A percentile compares a stretch with the other conserved stretches of the same genome.
Evolutionary conservation across 2,329 filamentous ascomycete genomes (phyloP).

Genomic region (Elsinoe batatas): DNA sequence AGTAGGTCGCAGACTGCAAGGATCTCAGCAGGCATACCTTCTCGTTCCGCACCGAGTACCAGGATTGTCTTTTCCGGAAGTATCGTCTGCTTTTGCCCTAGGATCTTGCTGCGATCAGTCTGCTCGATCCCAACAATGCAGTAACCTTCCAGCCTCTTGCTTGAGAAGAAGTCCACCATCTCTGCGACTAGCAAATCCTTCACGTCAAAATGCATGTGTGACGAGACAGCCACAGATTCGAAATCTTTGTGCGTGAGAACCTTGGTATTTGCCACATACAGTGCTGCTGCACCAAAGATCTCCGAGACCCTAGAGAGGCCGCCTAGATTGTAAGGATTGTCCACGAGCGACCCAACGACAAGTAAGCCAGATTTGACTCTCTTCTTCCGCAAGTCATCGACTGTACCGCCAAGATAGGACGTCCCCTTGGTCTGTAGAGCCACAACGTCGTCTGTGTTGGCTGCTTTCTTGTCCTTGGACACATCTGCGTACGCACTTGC

Average conservation of each 20-base stretch:
- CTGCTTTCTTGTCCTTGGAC: background rate
- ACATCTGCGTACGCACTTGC: background rate
- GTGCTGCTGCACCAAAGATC: slow-evolving; percentile 39
- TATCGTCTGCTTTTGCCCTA: slow-evolving; percentile 28
- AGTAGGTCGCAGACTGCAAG: slow-evolving; percentile 41
- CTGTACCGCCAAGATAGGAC: slow-evolving; percentile 32
- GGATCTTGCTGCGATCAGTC: slow-evolving; percentile 39
- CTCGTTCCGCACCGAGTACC: slow-evolving; percentile 43
- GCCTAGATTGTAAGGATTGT: slow-evolving; percentile 42
- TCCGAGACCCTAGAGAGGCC: slow-evolving; percentile 42
- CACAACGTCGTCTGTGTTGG: slow-evolving; percentile 16
- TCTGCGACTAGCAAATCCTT: slow-evolving; percentile 22
- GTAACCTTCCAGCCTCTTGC: slow-evolving; percentile 38
- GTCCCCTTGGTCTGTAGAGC: slow-evolving; percentile 44
- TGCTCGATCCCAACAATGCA: slow-evolving; percentile 46
- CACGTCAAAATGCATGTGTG: slow-evolving; percentile 41
- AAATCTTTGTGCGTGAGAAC: slow-evolving; percentile 40
- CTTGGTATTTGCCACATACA: slow-evolving; percentile 35
- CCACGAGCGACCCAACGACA: slow-evolving; percentile 41
- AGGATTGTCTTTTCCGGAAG: slow-evolving; percentile 29
- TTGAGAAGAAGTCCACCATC: slow-evolving; percentile 29
- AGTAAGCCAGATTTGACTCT: slow-evolving; percentile 30
- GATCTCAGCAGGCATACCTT: slow-evolving; percentile 40
- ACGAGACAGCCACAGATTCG: slow-evolving; percentile 39
- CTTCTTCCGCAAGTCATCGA: slow-evolving; percentile 18